These are phyloP conservation scores for Glycine latifolia DNA, from an alignment of 306 rosid species.

Conservation along the genomic window DNA sequence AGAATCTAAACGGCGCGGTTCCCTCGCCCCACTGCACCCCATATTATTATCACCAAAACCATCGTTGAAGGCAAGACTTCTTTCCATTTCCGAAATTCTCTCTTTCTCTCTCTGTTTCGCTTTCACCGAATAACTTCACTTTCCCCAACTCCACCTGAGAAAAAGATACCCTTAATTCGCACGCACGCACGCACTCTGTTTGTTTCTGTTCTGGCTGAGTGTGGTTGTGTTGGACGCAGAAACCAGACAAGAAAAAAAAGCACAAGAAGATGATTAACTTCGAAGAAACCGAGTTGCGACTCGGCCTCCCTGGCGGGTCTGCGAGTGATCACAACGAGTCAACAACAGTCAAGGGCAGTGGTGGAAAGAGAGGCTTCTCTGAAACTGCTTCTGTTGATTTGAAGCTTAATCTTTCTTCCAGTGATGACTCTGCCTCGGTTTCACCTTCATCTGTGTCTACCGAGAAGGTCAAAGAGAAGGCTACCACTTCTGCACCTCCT, in stretches of 20 bases:
- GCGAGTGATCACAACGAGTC: conserved; percentile 33
- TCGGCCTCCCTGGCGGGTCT: conserved; percentile 77
- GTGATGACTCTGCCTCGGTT: conserved; percentile 26
- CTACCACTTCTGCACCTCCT: conserved; percentile 42
- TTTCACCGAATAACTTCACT: conserved; percentile 16
- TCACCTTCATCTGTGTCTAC: conserved; percentile 34
- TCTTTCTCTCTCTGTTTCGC: not conserved
- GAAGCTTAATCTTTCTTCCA: conserved; percentile 87
- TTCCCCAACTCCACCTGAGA: conserved; percentile 33
- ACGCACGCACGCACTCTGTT: not conserved
- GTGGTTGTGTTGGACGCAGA: conserved; percentile 6
- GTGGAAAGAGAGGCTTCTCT: conserved; percentile 77
- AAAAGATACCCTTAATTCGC: not conserved
- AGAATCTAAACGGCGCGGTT: conserved; percentile 34
- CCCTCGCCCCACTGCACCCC: conserved; percentile 5
- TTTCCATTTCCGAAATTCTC: not conserved
- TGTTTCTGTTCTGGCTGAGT: not conserved
- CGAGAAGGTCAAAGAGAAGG: conserved; percentile 33
- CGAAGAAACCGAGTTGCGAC: conserved; percentile 83
- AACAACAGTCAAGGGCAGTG: not conserved
- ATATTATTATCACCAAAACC: conserved; percentile 44
- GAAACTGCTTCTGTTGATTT: conserved; percentile 64
- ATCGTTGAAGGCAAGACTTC: not conserved
- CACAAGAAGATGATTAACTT: conserved; percentile 56
- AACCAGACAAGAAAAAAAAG: not conserved